A percentile compares a stretch with the other conserved stretches of the same genome.
These are phyloP conservation scores for Talaromyces sp. DNA, from an alignment of 2,329 filamentous ascomycete species.

Conservation along the genomic window DNA sequence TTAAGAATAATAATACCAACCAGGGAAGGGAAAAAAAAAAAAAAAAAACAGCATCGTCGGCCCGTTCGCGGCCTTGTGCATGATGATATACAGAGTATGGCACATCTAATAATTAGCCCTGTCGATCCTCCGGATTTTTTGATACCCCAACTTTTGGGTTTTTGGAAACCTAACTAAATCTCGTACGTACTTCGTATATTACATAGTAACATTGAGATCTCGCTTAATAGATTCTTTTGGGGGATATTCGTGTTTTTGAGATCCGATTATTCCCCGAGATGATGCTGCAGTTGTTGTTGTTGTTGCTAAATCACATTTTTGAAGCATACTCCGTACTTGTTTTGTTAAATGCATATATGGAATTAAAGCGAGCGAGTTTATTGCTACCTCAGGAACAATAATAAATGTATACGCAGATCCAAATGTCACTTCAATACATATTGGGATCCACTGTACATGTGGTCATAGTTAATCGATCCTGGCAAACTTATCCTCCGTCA, in stretches of 20 bases:
- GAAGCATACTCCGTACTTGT: background rate
- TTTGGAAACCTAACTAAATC: background rate
- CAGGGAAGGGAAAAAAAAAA: too few species aligned
- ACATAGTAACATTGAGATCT: background rate
- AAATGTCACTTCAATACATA: too few species aligned
- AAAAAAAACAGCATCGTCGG: too few species aligned
- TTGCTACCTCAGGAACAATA: background rate
- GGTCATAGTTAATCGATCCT: background rate
- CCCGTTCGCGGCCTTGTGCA: too few species aligned
- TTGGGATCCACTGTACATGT: too few species aligned
- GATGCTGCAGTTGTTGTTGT: background rate
- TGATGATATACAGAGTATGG: too few species aligned
- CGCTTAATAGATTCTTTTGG: background rate
- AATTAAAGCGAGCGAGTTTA: background rate
- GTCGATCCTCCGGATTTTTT: background rate
- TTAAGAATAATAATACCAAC: too few species aligned
- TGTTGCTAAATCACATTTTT: background rate
- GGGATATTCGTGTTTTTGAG: background rate
- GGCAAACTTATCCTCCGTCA: background rate
- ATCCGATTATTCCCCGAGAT: background rate
- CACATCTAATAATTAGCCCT: background rate
- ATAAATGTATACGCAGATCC: too few species aligned
- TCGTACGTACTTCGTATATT: background rate
- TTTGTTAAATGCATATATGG: too few species aligned
- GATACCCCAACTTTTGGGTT: background rate